phyloP scores from a whole-genome alignment of 371 early-diverging fungal genomes.

The Sanchytrium tribonematis region DNA sequence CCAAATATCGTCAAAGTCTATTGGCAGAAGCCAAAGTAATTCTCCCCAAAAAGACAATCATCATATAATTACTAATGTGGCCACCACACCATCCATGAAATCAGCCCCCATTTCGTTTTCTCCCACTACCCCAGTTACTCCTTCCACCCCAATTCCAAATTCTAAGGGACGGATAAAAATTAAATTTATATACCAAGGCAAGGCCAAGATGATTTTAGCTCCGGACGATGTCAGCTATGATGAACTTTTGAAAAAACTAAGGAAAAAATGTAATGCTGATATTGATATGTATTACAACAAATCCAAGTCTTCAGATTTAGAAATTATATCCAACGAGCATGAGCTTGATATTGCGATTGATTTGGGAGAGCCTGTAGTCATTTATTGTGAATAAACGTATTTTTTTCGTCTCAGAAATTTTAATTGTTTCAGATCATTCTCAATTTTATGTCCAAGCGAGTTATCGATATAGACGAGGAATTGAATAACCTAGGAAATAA shows the following conservation, averaged over 20 bases:
- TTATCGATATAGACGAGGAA: not conserved
- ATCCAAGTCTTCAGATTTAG: not conserved
- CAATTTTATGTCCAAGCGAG: not conserved
- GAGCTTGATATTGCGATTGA: not conserved
- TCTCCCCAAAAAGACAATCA: too few relatives aligned
- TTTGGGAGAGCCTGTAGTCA: not conserved
- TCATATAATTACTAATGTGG: not conserved
- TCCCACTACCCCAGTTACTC: not conserved
- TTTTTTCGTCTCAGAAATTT: too few relatives aligned
- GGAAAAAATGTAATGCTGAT: conserved; percentile 27
- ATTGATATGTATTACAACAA: not conserved
- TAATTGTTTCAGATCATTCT: not conserved
- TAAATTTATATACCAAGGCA: conserved; percentile 38
- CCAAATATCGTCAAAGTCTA: too few relatives aligned
- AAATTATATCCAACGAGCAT: not conserved
- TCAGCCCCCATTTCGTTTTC: not conserved
- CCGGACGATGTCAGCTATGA: conserved; percentile 24
- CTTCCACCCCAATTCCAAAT: not conserved
- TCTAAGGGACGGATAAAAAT: conserved; percentile 16
- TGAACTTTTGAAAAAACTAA: conserved; percentile 26
- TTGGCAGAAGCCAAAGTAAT: not conserved
- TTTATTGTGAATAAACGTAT: not conserved
- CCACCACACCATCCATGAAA: not conserved
- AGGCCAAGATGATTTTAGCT: conserved; percentile 39
- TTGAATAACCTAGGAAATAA: not conserved